Evolutionary conservation across 1,139 yeast species (phyloP), one percentile per base, ranked within the genome.

Genomic region (Sugiyamaella xylanicola): DNA sequence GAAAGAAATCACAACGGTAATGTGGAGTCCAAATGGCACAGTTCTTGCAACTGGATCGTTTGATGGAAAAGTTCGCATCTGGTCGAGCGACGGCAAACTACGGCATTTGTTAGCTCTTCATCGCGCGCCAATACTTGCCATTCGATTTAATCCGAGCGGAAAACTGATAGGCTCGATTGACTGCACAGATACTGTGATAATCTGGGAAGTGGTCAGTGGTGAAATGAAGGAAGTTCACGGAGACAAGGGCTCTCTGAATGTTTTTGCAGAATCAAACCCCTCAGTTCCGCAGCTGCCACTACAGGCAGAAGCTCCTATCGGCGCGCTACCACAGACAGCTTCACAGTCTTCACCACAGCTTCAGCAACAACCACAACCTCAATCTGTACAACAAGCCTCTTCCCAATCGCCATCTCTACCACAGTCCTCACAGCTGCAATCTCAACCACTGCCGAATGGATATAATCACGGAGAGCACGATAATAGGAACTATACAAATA

Each of bases 31-130:
- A 2, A 51, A 59, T 17, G 73, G 73, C 1, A 56, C 61, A 9
- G 47, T 62, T 25, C 51, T 70, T n/a, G 73, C 69, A 1, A 66
- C 68, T 1, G 74, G 71, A 15, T 52, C 69, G 4, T 65, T 64
- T 53, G 70, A 68, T 47, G 75, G 75, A 5, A 65, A 65, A 39
- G 52, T 71, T 37, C 55, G 67, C 16, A 50, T 72, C 27, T 71
- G 74, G 73, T 65, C 70, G 2, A 51, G 59, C 2, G 66, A 63
- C 9, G 73, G 73, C 7, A 64, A 64, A 35, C 74, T 89, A 50
- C 76, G 82, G 58, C 86, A 84, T 61, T 81, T 86, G 1, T 78
- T 84, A 58, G 43, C 50, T n/a, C 69, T 79, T 43, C 88, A 84
- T 62, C 74, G 77, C 51, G 72, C 82, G 2, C 83, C 88, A 0